These are phyloP conservation scores for Trichomonas tenax DNA, from an alignment of 208 protist genomes.

Conservation along the genomic window DNA sequence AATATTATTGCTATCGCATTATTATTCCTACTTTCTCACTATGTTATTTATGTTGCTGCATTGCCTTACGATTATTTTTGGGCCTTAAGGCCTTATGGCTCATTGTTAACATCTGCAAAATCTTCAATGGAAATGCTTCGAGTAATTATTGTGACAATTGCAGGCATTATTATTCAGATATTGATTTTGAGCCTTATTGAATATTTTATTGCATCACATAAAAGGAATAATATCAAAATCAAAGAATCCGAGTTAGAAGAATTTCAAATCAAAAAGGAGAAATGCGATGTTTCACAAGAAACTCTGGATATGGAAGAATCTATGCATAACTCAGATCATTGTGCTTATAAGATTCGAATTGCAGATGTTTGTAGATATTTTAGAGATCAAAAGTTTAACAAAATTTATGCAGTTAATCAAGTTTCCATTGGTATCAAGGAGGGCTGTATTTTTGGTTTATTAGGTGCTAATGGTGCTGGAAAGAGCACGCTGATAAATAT, in stretches of 20 bases:
- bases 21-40: too few species aligned
- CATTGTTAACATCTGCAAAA: too few species aligned
- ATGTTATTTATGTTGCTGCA: too few species aligned
- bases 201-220: too few species aligned
- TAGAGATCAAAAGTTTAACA: not conserved
- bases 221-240: too few species aligned
- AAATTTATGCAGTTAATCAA: not conserved
- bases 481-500: slow-evolving; percentile 28
- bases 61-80: too few species aligned
- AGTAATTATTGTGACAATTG: too few species aligned
- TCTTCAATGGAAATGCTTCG: too few species aligned
- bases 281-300: not conserved
- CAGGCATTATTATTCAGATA: too few species aligned
- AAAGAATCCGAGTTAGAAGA: not conserved
- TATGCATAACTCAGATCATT: not conserved
- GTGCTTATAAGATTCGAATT: not conserved
- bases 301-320: not conserved
- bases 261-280: not conserved
- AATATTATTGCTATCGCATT: too few species aligned
- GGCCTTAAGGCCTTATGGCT: too few species aligned
- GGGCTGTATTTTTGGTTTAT: not conserved
- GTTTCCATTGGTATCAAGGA: not conserved
- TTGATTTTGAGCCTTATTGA: too few species aligned
- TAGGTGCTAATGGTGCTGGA: slow-evolving; percentile 26
- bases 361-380: not conserved